phyloP scores from a whole-genome alignment of 2,329 filamentous ascomycete species.

The Calonectria hawksworthii region DNA sequence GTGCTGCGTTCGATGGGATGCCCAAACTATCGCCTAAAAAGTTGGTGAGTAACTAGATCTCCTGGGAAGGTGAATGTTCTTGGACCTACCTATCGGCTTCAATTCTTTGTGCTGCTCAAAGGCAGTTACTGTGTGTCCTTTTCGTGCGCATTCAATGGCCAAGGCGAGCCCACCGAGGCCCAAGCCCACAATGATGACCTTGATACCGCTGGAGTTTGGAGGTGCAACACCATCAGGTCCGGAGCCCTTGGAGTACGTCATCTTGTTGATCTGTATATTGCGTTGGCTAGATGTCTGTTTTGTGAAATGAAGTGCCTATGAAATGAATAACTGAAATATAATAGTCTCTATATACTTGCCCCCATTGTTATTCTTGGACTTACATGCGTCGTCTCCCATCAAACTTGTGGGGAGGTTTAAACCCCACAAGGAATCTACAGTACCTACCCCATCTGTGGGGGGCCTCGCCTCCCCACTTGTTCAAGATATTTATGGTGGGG shows the following conservation, averaged over 20 bases:
- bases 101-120: conserved; percentile 2
- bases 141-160: neutral
- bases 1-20: neutral
- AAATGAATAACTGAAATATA: neutral
- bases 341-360: neutral
- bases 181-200: neutral
- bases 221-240: neutral
- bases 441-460: neutral
- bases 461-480: neutral
- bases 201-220: neutral
- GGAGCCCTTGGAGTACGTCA: neutral
- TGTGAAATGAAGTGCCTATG: neutral
- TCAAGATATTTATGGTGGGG: neutral
- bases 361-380: neutral
- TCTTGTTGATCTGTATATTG: neutral
- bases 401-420: neutral
- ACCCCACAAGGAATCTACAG: neutral
- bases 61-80: neutral
- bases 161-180: neutral
- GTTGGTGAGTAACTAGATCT: neutral
- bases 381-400: neutral
- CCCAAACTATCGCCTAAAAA: neutral
- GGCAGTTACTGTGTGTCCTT: neutral
- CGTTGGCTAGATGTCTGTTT: neutral
- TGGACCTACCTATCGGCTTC: neutral